phyloP scores from a whole-genome alignment of 2,329 filamentous ascomycete genomes.

The Ceratocystis variospora region DNA sequence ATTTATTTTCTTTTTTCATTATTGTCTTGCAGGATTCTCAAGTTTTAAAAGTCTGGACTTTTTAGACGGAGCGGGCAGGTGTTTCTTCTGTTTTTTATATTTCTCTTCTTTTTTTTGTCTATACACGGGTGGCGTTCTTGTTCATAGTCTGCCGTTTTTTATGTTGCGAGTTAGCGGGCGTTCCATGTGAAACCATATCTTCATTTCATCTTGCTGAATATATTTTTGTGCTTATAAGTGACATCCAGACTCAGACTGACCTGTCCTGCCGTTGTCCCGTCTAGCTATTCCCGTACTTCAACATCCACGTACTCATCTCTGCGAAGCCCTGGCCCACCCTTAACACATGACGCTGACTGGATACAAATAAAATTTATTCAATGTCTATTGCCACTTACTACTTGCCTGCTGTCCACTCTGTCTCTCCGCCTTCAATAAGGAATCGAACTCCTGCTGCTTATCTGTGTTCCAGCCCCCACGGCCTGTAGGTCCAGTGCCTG shows the following conservation, averaged over 20 bases:
- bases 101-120: no score
- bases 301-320: no score
- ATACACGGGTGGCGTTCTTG: no score
- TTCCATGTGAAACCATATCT: background rate
- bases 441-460: conserved; percentile 37
- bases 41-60: background rate
- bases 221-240: conserved; percentile 8
- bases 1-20: background rate
- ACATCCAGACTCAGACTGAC: background rate
- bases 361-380: background rate
- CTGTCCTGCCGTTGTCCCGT: background rate
- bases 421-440: conserved; percentile 34
- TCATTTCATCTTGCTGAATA: background rate
- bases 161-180: background rate
- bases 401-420: conserved; percentile 28
- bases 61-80: background rate
- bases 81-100: background rate
- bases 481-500: background rate
- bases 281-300: background rate
- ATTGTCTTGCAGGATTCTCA: no score
- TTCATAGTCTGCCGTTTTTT: no score
- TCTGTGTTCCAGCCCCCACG: conserved; percentile 1
- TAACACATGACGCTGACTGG: no score
- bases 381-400: conserved; percentile 23
- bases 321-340: background rate